Percentiles rank a stretch among this genome's conserved stretches.
phyloP scores from a whole-genome alignment of 306 rosid genomes.

The Cucumis sativus region Cucumber_9930_V3 NC_026655.2:18235001-18235500 shows the following conservation, averaged over 20 bases:
- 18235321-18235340: too few relatives aligned
- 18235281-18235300: neutral
- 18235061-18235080: conserved; percentile 46
- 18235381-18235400: too few relatives aligned
- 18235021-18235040: conserved; percentile 2
- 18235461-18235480: too few relatives aligned
- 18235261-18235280: too few relatives aligned
- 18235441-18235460: too few relatives aligned
- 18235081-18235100: conserved; percentile 53
- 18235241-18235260: neutral
- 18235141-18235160: conserved; percentile 85
- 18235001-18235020: neutral
- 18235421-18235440: too few relatives aligned
- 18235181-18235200: conserved; percentile 29
- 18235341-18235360: too few relatives aligned
- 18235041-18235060: conserved; percentile 46
- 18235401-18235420: too few relatives aligned
- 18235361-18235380: too few relatives aligned
- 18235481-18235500: too few relatives aligned
- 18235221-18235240: neutral
- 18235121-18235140: conserved; percentile 86
- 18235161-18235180: conserved; percentile 81
- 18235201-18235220: conserved; percentile 2
- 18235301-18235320: neutral
- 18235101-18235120: conserved; percentile 53